Evolutionary conservation across 2,329 filamentous ascomycete species (phyloP).

Genomic region (Pseudocercospora cruenta): DNA sequence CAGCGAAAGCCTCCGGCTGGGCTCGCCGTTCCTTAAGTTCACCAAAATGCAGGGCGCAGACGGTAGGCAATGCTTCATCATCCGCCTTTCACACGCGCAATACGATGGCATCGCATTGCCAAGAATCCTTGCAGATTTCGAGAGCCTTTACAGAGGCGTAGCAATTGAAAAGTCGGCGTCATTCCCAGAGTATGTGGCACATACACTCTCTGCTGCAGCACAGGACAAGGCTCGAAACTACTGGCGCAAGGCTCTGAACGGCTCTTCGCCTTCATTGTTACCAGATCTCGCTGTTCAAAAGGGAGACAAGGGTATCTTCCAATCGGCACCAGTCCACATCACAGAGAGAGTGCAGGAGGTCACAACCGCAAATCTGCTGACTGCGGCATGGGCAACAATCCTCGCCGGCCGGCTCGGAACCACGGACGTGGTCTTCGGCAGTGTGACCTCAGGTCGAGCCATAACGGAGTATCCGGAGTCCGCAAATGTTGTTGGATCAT

Average conservation of each 20-base stretch:
- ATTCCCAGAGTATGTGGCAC: slow-evolving; percentile 1
- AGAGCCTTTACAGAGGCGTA: slow-evolving; percentile 45
- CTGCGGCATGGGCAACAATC: slow-evolving; percentile 11
- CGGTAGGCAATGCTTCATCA: slow-evolving; percentile 35
- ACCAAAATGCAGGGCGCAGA: background rate
- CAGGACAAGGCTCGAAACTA: slow-evolving; percentile 4
- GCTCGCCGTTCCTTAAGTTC: background rate
- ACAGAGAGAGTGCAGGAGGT: background rate
- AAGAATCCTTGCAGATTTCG: slow-evolving; percentile 61
- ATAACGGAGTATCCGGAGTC: background rate
- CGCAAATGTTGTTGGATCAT: background rate
- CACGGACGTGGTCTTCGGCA: slow-evolving; percentile 13
- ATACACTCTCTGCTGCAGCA: background rate
- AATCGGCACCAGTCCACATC: background rate
- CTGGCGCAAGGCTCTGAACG: slow-evolving; percentile 6
- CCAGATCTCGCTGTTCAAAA: background rate
- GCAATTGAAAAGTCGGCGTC: background rate
- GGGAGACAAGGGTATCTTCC: background rate
- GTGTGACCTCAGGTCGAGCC: slow-evolving; percentile 13
- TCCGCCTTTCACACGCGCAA: slow-evolving; percentile 41
- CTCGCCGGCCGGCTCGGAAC: background rate
- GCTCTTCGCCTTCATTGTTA: background rate
- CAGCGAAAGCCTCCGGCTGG: background rate
- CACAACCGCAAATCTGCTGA: slow-evolving; percentile 11
- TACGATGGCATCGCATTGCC: slow-evolving; percentile 52